Percentiles rank a stretch among this genome's conserved stretches.
phyloP scores from a whole-genome alignment of 2,329 filamentous ascomycete genomes.

The Hypoxylon sp. region DNA sequence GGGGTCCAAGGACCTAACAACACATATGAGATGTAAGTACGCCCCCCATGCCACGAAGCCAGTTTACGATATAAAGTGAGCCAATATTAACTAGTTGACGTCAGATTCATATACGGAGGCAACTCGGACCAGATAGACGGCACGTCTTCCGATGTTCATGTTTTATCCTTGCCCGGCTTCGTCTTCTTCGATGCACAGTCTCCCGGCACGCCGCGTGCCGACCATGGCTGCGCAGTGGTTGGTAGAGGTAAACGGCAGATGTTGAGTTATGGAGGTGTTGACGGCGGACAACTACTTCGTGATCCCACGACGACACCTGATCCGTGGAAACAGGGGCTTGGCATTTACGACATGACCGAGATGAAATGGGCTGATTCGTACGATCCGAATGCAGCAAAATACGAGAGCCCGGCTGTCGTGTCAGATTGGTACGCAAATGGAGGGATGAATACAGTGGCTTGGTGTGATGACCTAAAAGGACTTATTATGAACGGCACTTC shows the following conservation, averaged over 20 bases:
- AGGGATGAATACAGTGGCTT: constrained; percentile 48
- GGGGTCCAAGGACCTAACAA: constrained; percentile 53
- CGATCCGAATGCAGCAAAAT: constrained; percentile 54
- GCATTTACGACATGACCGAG: constrained; percentile 59
- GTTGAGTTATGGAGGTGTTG: constrained; percentile 58
- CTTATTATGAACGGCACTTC: constrained; percentile 49
- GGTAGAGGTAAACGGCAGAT: constrained; percentile 58
- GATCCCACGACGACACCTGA: constrained; percentile 50
- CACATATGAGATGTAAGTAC: constrained; percentile 57
- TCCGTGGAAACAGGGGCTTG: constrained; percentile 56
- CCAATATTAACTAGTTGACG: constrained; percentile 12
- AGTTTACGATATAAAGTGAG: background rate
- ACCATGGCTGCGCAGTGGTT: constrained; percentile 56
- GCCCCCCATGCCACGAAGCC: background rate
- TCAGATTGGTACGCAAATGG: constrained; percentile 55
- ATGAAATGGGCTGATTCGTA: constrained; percentile 56
- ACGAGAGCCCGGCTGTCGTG: constrained; percentile 54
- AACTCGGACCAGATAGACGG: constrained; percentile 39
- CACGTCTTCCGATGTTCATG: constrained; percentile 53
- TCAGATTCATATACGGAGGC: constrained; percentile 58
- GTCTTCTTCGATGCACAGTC: constrained; percentile 54
- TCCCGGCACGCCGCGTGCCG: constrained; percentile 48
- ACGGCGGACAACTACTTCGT: constrained; percentile 47
- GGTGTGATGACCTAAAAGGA: constrained; percentile 48
- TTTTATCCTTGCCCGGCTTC: constrained; percentile 59